These are phyloP conservation scores for Rehmannia glutinosa DNA, from an alignment of 257 asterid genomes.

Conservation along the genomic window DNA sequence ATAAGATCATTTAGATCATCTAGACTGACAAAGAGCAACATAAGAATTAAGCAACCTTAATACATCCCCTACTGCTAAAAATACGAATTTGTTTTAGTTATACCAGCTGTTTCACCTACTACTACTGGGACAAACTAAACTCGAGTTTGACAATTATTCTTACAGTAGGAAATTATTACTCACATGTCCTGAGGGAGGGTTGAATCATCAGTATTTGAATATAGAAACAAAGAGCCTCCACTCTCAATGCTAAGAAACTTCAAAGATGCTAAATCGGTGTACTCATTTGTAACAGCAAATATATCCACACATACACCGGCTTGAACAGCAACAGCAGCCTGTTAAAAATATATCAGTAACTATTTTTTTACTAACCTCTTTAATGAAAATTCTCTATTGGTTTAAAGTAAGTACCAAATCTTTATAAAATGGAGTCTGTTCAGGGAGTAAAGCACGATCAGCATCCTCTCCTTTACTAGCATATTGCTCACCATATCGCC, in stretches of 20 bases:
- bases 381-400: slow-evolving; percentile 13
- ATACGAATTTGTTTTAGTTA: slow-evolving; percentile 1
- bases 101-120: slow-evolving; percentile 2
- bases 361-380: slow-evolving; percentile 19
- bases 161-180: slow-evolving; percentile 33
- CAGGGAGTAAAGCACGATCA: slow-evolving; percentile 95
- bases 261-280: slow-evolving; percentile 96
- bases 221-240: slow-evolving; percentile 95
- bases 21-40: slow-evolving; percentile 2
- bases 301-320: slow-evolving; percentile 95
- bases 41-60: background rate
- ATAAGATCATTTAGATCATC: slow-evolving; percentile 33
- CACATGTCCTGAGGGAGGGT: slow-evolving; percentile 99
- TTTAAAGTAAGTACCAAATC: slow-evolving; percentile 66
- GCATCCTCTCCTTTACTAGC: slow-evolving; percentile 99
- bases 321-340: slow-evolving; percentile 99
- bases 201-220: slow-evolving; percentile 90
- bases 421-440: slow-evolving; percentile 93
- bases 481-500: slow-evolving; percentile 96
- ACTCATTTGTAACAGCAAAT: slow-evolving; percentile 97
- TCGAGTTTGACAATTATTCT: slow-evolving; percentile 14
- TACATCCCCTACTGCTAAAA: background rate
- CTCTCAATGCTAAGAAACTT: slow-evolving; percentile 97
- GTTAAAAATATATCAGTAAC: slow-evolving; percentile 37
- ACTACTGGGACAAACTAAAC: slow-evolving; percentile 1